phyloP scores from a whole-genome alignment of 805 yeast species.

The Clavispora santaluciae region DNA sequence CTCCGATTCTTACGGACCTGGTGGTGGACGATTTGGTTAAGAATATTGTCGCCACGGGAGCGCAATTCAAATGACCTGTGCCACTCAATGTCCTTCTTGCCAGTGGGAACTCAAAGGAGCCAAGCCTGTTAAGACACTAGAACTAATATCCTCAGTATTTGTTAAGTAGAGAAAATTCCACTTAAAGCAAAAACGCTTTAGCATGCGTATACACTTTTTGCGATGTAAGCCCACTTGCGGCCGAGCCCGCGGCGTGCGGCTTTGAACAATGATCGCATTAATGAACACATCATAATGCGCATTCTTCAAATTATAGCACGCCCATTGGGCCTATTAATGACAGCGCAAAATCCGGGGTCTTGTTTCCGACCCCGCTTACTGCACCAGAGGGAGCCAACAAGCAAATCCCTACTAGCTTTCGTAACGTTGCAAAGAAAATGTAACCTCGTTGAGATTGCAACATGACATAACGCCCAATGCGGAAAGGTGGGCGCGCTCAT shows the following conservation, averaged over 20 bases:
- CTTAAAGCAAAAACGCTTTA: no score
- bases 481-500: not conserved
- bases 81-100: no score
- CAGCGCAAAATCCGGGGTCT: not conserved
- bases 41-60: conserved; percentile 25
- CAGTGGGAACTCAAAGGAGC: no score
- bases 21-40: conserved; percentile 34
- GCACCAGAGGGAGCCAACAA: not conserved
- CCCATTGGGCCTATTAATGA: not conserved
- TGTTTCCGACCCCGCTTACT: not conserved
- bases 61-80: conserved; percentile 9
- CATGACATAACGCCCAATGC: not conserved
- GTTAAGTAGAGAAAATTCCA: no score
- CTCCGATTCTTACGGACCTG: conserved; percentile 47
- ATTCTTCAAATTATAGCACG: no score
- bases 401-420: not conserved
- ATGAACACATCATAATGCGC: no score
- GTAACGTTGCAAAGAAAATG: not conserved
- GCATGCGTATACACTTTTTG: no score
- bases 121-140: no score
- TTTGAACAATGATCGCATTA: no score
- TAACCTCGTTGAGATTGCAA: not conserved
- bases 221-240: no score
- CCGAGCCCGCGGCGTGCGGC: no score
- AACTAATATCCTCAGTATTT: no score